These are phyloP conservation scores for Hypoxylon sp. DNA, from an alignment of 2,329 filamentous ascomycete genomes.

Conservation along the genomic window DNA sequence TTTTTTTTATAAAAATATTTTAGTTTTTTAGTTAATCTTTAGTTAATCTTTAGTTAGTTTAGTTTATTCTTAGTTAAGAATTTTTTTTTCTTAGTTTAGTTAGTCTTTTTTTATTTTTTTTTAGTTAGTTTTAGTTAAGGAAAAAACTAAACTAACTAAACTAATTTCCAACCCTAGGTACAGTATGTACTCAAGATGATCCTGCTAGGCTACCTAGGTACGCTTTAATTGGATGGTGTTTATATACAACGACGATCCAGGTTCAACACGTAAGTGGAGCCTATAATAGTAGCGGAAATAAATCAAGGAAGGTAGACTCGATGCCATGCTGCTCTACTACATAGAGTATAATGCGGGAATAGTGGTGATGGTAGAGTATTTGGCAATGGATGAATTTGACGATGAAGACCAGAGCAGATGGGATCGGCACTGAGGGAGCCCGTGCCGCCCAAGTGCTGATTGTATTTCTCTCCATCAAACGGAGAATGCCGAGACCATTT, in stretches of 20 bases:
- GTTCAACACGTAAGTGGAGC: constrained; percentile 6
- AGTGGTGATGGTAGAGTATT: constrained; percentile 6
- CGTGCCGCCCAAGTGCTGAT: background rate
- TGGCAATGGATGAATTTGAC: constrained; percentile 2
- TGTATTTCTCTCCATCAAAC: constrained; percentile 7
- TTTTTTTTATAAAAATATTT: too few relatives aligned
- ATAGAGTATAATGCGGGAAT: constrained; percentile 1
- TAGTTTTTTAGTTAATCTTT: too few relatives aligned
- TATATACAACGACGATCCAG: constrained; percentile 15
- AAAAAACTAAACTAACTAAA: too few relatives aligned
- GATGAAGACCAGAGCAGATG: constrained; percentile 11
- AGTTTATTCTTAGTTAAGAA: too few relatives aligned
- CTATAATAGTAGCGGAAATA: constrained; percentile 1
- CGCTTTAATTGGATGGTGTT: constrained; percentile 5
- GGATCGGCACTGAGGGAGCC: background rate
- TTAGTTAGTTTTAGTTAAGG: too few relatives aligned
- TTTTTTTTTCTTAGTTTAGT: too few relatives aligned
- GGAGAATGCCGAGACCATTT: constrained; percentile 1
- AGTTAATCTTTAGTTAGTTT: too few relatives aligned
- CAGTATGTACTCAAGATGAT: background rate
- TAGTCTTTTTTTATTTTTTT: too few relatives aligned
- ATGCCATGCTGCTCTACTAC: constrained; percentile 9
- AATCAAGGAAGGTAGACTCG: background rate
- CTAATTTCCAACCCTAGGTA: too few relatives aligned
- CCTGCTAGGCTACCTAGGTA: background rate